Evolutionary conservation across 2,329 filamentous ascomycete genomes (phyloP), one percentile per base, ranked within the genome.

Genomic region (Cephalotrichum gorgonifer): DNA sequence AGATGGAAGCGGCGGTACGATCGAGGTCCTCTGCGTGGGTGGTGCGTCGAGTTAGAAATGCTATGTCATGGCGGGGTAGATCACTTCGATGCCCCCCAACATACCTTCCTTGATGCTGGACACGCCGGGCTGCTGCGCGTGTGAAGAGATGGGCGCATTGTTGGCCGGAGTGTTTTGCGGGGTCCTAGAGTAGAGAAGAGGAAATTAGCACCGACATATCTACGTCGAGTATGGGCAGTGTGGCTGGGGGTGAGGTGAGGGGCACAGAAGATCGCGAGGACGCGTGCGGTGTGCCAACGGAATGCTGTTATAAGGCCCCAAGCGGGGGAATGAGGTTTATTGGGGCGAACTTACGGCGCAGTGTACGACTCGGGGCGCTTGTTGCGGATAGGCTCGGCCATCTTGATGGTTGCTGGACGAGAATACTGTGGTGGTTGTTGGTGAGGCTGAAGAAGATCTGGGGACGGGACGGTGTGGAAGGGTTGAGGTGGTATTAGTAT

Each of bases 91-190:
- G 50, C 49, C 30, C 41, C 20, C 48, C 17, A 38, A 74, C 79
- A 68, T 72, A 97, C 93, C 93, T 82, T 98, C 93, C 69, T 91
- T 93, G 74, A 98, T 97, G 69, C 88, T 96, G 57, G 88, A 76
- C 55, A 98, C 85, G 57, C 86, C 88, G 54, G 93, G 93, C 72
- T 95, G 88, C 73, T 95, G 89, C 59, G 94, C 93, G 70, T 93
- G 91, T 54, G 91, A 97, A 48, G 90, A 95, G 71, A 98, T 97
- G 56, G 93, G 93, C 58, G 94, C 93, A 74, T 91, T 90, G 72
- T 83, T 89, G 57, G 88, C 86, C 58, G 93, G 93, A 50, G 93
- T 98, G 76, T 98, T 98, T 73, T 98, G 93, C 63, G 93, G 93
- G 64, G 93, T 98, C 62, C 93, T 97, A 49, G 27, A 31, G 27